phyloP scores from a whole-genome alignment of 768 basidiomycete genomes.

The Mycena alexandri region DNA sequence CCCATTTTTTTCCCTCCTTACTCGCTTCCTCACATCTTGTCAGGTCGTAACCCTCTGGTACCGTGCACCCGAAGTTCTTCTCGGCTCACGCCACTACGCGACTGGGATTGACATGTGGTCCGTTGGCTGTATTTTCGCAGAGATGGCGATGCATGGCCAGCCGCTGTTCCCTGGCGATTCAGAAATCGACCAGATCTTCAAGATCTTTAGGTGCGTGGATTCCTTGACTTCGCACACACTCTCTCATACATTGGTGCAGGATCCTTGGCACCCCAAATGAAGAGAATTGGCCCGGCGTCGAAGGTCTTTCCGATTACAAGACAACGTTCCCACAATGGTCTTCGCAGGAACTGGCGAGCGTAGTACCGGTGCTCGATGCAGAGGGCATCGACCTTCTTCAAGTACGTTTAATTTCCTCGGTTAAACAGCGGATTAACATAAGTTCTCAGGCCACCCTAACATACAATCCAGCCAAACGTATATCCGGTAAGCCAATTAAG shows the following conservation, averaged over 20 bases:
- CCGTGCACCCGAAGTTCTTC: slow-evolving; percentile 95
- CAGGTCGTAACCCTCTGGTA: slow-evolving; percentile 99
- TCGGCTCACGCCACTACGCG: slow-evolving; percentile 95
- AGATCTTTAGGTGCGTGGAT: slow-evolving; percentile 89
- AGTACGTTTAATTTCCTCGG: slow-evolving; percentile 53
- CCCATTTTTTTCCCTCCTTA: slow-evolving; percentile 20
- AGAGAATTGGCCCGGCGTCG: slow-evolving; percentile 92
- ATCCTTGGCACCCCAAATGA: slow-evolving; percentile 96
- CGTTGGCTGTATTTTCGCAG: slow-evolving; percentile 98
- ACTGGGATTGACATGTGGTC: slow-evolving; percentile 99
- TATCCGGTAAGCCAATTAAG: slow-evolving; percentile 75
- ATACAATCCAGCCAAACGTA: slow-evolving; percentile 92
- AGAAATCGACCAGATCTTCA: slow-evolving; percentile 99
- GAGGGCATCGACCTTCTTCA: slow-evolving; percentile 85
- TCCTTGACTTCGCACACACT: neutral
- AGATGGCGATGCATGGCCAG: slow-evolving; percentile 94
- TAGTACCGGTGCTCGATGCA: slow-evolving; percentile 80
- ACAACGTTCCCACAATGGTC: slow-evolving; percentile 97
- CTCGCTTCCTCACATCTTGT: neutral
- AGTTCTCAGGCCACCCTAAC: slow-evolving; percentile 70
- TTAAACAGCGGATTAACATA: slow-evolving; percentile 16
- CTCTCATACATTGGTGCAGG: slow-evolving; percentile 56
- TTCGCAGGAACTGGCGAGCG: slow-evolving; percentile 73
- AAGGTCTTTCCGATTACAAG: slow-evolving; percentile 93
- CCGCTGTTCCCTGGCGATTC: slow-evolving; percentile 98